Percentiles rank a stretch among this genome's conserved stretches.
Evolutionary conservation across 352 stramenopile genomes (phyloP).

Genomic region (Pythium aquatile): DNA sequence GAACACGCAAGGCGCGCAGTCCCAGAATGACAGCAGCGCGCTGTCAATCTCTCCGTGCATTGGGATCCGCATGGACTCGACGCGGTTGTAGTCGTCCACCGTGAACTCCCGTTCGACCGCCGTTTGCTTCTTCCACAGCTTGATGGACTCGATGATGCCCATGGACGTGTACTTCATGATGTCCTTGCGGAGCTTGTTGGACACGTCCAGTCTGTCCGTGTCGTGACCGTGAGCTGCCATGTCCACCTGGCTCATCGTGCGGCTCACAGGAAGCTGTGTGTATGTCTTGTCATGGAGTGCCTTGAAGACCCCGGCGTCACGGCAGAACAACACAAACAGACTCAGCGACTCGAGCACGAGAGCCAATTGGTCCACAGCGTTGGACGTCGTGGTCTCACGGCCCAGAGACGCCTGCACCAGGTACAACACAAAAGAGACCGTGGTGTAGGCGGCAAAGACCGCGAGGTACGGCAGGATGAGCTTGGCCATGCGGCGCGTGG

Average conservation of each 20-base stretch:
- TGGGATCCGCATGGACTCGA: slow-evolving; percentile 70
- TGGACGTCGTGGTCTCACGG: slow-evolving; percentile 41
- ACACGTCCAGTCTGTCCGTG: slow-evolving; percentile 51
- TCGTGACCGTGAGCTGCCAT: slow-evolving; percentile 13
- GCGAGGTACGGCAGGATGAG: slow-evolving; percentile 77
- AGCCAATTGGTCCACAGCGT: slow-evolving; percentile 69
- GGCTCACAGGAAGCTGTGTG: slow-evolving; percentile 34
- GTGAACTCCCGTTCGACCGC: slow-evolving; percentile 24
- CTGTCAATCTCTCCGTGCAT: slow-evolving; percentile 60
- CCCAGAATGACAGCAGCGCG: slow-evolving; percentile 61
- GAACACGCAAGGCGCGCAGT: slow-evolving; percentile 80
- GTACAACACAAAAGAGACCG: slow-evolving; percentile 54
- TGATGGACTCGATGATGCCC: slow-evolving; percentile 75
- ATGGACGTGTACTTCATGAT: slow-evolving; percentile 88
- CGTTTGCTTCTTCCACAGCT: slow-evolving; percentile 37
- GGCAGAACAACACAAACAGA: slow-evolving; percentile 75
- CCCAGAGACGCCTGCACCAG: slow-evolving; percentile 36
- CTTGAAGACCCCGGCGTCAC: slow-evolving; percentile 64
- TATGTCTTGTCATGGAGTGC: slow-evolving; percentile 30
- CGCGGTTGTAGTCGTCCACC: slow-evolving; percentile 71
- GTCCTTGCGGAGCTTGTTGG: slow-evolving; percentile 77
- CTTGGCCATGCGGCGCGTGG: slow-evolving; percentile 80
- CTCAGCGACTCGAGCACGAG: slow-evolving; percentile 66
- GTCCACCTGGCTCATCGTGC: slow-evolving; percentile 17
- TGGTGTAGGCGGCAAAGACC: slow-evolving; percentile 56